Conservation (phyloP, 225 moss, liverwort and hornwort genomes). For the Physcomitrellopsis africana region DNA sequence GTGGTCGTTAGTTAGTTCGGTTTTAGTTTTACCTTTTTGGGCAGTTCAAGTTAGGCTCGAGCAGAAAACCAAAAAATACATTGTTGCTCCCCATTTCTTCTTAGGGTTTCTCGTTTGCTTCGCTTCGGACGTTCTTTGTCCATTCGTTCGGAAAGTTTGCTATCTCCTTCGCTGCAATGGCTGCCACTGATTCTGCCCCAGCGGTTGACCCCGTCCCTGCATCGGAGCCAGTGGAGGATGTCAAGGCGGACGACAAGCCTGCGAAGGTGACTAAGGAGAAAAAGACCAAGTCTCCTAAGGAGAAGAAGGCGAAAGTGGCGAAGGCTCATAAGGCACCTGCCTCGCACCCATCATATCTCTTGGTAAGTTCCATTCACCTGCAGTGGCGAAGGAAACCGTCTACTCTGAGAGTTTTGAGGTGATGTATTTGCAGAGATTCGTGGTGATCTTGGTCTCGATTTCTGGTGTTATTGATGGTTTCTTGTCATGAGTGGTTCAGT, state of each 20-base stretch:
- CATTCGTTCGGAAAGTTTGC: not conserved
- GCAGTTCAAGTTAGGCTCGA: not conserved
- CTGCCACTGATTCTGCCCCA: slow-evolving; percentile 52
- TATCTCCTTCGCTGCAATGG: slow-evolving; percentile 41
- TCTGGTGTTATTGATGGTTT: not conserved
- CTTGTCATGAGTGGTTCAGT: not conserved
- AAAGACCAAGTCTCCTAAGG: slow-evolving; percentile 58
- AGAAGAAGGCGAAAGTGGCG: slow-evolving; percentile 61
- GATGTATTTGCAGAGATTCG: not conserved
- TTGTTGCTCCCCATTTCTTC: not conserved
- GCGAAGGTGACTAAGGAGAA: slow-evolving; percentile 18
- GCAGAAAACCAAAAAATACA: not conserved
- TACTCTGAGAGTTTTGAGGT: not conserved
- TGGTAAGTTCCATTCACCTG: slow-evolving; percentile 31
- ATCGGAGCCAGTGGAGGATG: slow-evolving; percentile 38
- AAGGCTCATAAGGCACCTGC: slow-evolving; percentile 41
- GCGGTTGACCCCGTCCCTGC: slow-evolving; percentile 41
- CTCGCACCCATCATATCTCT: slow-evolving; percentile 64
- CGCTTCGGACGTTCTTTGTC: not conserved
- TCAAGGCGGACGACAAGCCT: too few species aligned
- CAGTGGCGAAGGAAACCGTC: slow-evolving; percentile 17
- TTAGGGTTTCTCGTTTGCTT: slow-evolving; percentile 24
- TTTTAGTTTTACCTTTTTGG: slow-evolving; percentile 12
- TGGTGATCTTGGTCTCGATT: slow-evolving; percentile 9
- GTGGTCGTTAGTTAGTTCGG: not conserved